Conservation (phyloP, 192 early-diverging fungal genomes). For the Backusella sp. region DNA sequence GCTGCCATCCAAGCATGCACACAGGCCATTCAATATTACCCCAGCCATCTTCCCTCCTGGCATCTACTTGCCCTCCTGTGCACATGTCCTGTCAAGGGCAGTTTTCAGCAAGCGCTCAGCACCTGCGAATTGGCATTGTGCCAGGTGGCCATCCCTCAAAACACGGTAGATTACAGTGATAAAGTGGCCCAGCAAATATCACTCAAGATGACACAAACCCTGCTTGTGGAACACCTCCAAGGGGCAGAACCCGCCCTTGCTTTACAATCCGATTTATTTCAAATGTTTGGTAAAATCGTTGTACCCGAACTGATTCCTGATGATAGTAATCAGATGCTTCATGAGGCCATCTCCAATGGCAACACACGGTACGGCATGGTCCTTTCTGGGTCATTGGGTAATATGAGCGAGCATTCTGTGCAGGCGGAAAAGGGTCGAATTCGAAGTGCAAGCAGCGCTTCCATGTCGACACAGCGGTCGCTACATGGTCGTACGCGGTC, state of each 20-base stretch:
- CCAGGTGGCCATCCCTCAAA: constrained; percentile 38
- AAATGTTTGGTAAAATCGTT: constrained; percentile 56
- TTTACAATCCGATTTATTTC: constrained; percentile 59
- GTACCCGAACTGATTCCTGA: constrained; percentile 31
- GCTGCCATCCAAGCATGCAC: constrained; percentile 53
- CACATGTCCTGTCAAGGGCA: constrained; percentile 58
- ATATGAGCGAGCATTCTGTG: not conserved
- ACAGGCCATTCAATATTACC: constrained; percentile 50
- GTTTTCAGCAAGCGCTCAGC: constrained; percentile 59
- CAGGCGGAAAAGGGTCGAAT: not conserved
- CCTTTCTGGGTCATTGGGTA: constrained; percentile 13
- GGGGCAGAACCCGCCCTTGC: constrained; percentile 53
- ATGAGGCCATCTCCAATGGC: constrained; percentile 32
- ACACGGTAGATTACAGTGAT: constrained; percentile 32
- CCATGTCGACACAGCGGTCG: not conserved
- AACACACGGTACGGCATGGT: not conserved
- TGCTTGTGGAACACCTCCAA: constrained; percentile 46
- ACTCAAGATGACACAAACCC: constrained; percentile 58
- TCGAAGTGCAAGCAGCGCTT: constrained; percentile 21
- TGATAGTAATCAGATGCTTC: not conserved
- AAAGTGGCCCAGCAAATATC: constrained; percentile 44
- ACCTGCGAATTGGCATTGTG: constrained; percentile 60
- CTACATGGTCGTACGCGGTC: not conserved
- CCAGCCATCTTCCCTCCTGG: constrained; percentile 66
- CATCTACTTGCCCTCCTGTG: constrained; percentile 66